Conservation (phyloP, 805 yeast genomes). For the Candida argentea region DNA sequence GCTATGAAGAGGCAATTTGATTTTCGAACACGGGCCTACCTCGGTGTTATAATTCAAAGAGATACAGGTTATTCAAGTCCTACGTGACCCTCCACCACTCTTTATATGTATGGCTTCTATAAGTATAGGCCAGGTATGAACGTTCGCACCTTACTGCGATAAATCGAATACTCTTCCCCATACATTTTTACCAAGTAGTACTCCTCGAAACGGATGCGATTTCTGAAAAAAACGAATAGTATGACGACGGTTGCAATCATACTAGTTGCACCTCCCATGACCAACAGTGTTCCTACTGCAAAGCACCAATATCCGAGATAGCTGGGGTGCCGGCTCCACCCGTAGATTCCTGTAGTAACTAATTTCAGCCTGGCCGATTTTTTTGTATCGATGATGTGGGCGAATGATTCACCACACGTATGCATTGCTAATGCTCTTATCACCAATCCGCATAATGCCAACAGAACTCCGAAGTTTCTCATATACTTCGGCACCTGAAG, state of each 20-base stretch:
- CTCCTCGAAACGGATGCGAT: constrained; percentile 27
- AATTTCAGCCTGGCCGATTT: constrained; percentile 7
- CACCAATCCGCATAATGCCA: constrained; percentile 14
- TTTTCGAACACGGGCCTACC: no score
- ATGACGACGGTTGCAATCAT: constrained; percentile 9
- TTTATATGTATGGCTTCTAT: no score
- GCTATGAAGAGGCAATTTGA: no score
- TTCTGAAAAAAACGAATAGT: constrained; percentile 16
- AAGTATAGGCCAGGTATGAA: no score
- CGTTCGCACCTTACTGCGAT: no score
- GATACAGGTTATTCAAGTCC: no score
- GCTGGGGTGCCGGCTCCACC: constrained; percentile 25
- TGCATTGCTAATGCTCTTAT: constrained; percentile 20
- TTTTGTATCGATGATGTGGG: constrained; percentile 20
- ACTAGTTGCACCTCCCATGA: constrained; percentile 14
- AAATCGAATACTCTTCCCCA: constrained; percentile 18
- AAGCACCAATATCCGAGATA: constrained; percentile 28
- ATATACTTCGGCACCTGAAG: background rate
- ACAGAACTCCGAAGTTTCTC: constrained; percentile 6
- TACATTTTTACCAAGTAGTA: constrained; percentile 15
- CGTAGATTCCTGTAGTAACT: constrained; percentile 24
- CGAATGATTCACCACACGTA: constrained; percentile 25
- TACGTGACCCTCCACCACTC: no score
- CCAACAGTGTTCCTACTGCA: constrained; percentile 21
- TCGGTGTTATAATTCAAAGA: no score